phyloP scores from a whole-genome alignment of 129 eudicot species.

The Tagetes erecta region DNA sequence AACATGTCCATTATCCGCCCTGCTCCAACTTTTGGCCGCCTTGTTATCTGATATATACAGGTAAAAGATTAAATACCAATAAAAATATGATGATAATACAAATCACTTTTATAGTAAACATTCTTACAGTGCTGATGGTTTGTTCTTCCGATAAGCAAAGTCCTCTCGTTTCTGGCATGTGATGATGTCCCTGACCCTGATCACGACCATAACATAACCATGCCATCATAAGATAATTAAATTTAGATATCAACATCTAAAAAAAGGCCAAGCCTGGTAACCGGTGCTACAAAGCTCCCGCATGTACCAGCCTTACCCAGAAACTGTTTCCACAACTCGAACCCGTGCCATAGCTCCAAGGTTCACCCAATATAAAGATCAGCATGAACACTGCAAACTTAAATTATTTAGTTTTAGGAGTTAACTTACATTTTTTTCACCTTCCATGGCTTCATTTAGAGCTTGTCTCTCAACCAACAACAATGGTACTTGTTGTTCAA shows the following conservation, averaged over 20 bases:
- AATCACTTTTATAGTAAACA: conserved; percentile 1
- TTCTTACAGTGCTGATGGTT: conserved; percentile 42
- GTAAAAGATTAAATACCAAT: neutral
- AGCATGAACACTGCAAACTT: neutral
- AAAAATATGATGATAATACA: neutral
- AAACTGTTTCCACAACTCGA: too few species aligned
- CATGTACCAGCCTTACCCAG: too few species aligned
- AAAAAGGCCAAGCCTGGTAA: too few species aligned
- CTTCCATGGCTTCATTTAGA: conserved; percentile 44
- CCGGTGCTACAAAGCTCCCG: too few species aligned
- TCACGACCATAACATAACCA: conserved; percentile 26
- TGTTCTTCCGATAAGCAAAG: conserved; percentile 40
- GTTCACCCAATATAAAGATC: neutral
- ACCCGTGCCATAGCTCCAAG: too few species aligned
- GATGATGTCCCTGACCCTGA: conserved; percentile 39
- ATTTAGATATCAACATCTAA: neutral
- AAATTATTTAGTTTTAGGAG: neutral
- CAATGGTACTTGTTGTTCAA: conserved; percentile 45
- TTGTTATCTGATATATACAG: conserved; percentile 28
- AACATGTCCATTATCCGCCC: conserved; percentile 78
- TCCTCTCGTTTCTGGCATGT: conserved; percentile 42
- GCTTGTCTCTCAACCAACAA: conserved; percentile 45
- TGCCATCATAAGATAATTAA: conserved; percentile 19
- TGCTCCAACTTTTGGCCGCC: conserved; percentile 53
- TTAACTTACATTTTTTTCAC: conserved; percentile 35